Conservation (phyloP, 805 yeast genomes). For the Metschnikowia amazonensis region DNA sequence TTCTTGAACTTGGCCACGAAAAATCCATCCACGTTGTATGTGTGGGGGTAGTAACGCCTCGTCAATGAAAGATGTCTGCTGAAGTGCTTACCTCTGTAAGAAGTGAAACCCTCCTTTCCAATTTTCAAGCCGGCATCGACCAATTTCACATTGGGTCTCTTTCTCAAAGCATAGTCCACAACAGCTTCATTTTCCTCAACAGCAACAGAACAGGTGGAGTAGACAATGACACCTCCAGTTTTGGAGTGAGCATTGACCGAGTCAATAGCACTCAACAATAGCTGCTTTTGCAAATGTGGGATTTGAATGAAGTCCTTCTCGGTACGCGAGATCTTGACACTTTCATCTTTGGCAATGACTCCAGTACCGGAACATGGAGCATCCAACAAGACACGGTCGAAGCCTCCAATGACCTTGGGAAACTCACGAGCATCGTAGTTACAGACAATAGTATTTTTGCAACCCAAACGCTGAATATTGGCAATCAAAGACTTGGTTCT, state of each 20-base stretch:
- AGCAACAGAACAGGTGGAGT: constrained; percentile 97
- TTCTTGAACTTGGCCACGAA: constrained; percentile 95
- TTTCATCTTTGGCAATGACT: constrained; percentile 95
- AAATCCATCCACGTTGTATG: constrained; percentile 97
- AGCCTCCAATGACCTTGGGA: constrained; percentile 97
- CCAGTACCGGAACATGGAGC: constrained; percentile 99
- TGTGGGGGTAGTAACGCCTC: constrained; percentile 96
- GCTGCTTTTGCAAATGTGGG: constrained; percentile 94
- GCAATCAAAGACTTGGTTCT: constrained; percentile 96
- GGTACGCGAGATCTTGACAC: constrained; percentile 88
- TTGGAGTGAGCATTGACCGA: constrained; percentile 91
- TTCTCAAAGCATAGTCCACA: constrained; percentile 94
- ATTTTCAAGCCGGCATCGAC: constrained; percentile 90
- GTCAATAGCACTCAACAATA: constrained; percentile 90
- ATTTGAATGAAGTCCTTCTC: constrained; percentile 95
- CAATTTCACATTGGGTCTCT: constrained; percentile 91
- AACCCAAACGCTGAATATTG: constrained; percentile 94
- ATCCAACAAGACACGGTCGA: constrained; percentile 89
- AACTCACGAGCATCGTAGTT: constrained; percentile 98
- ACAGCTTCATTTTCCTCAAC: constrained; percentile 99
- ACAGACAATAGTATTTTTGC: constrained; percentile 94
- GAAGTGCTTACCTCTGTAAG: constrained; percentile 90
- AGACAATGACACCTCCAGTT: constrained; percentile 91
- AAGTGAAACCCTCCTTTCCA: constrained; percentile 94
- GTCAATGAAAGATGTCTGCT: constrained; percentile 73